Evolutionary conservation across 2,329 filamentous ascomycete genomes (phyloP).

Genomic region (Fusarium coicis): DNA sequence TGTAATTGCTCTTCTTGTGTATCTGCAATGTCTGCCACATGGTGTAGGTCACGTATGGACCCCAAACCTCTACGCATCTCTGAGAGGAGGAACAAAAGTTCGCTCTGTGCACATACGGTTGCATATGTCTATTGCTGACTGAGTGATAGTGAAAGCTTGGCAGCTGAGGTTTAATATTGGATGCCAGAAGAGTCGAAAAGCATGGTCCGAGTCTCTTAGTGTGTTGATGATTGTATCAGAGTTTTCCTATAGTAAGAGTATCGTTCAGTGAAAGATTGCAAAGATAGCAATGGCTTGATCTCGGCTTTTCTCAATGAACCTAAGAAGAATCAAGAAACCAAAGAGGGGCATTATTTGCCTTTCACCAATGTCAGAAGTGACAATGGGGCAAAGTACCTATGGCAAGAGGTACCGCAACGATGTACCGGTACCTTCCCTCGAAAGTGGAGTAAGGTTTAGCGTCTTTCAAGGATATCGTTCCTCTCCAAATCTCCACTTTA

Average conservation of each 20-base stretch:
- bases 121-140: slow-evolving; percentile 1
- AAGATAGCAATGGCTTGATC: not conserved
- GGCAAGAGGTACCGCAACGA: slow-evolving; percentile 20
- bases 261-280: not conserved
- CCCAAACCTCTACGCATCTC: not conserved
- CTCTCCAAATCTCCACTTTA: slow-evolving; percentile 36
- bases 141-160: slow-evolving; percentile 11
- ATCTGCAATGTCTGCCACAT: slow-evolving; percentile 22
- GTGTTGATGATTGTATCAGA: not conserved
- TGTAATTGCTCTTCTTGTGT: slow-evolving; percentile 14
- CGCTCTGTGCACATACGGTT: not conserved
- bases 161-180: not conserved
- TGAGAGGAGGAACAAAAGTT: slow-evolving; percentile 24
- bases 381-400: not conserved
- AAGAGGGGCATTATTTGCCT: slow-evolving; percentile 5
- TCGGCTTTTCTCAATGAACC: not conserved
- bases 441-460: slow-evolving; percentile 23
- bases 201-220: not conserved
- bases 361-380: not conserved
- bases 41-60: not conserved
- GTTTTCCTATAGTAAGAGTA: not conserved
- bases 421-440: slow-evolving; percentile 28
- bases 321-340: not conserved
- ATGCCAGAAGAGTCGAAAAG: not conserved
- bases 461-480: slow-evolving; percentile 3